Evolutionary conservation across 495 filamentous ascomycete genomes (phyloP).

Genomic region (Daldinia grandis): DNA sequence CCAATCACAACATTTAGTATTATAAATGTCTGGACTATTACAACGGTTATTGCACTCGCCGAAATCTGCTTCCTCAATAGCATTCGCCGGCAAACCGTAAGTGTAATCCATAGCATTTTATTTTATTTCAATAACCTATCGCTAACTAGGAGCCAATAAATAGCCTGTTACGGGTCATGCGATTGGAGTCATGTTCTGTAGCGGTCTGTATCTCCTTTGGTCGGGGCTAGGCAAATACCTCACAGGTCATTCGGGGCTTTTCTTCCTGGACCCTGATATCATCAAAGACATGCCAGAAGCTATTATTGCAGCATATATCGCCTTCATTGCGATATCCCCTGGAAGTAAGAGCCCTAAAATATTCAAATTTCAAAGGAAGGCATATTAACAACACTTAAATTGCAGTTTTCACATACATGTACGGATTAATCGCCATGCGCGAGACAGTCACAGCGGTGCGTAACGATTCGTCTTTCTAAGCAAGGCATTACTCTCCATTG

Average conservation of each 20-base stretch:
- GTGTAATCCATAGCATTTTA: slow-evolving; percentile 2
- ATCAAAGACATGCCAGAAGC: slow-evolving; percentile 42
- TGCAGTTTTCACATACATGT: slow-evolving; percentile 54
- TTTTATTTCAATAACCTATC: not conserved
- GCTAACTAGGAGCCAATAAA: not conserved
- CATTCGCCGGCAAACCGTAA: slow-evolving; percentile 58
- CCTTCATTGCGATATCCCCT: slow-evolving; percentile 48
- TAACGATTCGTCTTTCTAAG: slow-evolving; percentile 22
- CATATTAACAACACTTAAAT: slow-evolving; percentile 29
- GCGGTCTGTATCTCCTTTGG: slow-evolving; percentile 58
- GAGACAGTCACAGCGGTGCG: slow-evolving; percentile 54
- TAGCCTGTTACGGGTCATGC: slow-evolving; percentile 53
- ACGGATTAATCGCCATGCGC: slow-evolving; percentile 55
- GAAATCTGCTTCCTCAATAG: slow-evolving; percentile 60
- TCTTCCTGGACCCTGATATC: slow-evolving; percentile 57
- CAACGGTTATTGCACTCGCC: slow-evolving; percentile 52
- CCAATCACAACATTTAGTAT: slow-evolving; percentile 54
- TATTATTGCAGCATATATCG: slow-evolving; percentile 46
- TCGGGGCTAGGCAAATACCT: slow-evolving; percentile 55
- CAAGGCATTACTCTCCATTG: not conserved
- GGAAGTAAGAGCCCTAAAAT: slow-evolving; percentile 37
- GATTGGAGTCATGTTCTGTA: slow-evolving; percentile 47
- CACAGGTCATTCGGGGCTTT: slow-evolving; percentile 58
- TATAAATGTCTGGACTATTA: slow-evolving; percentile 54
- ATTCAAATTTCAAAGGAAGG: not conserved